Evolutionary conservation across 371 early-diverging fungal genomes (phyloP).

Genomic region (Synchytrium microbalum): DNA sequence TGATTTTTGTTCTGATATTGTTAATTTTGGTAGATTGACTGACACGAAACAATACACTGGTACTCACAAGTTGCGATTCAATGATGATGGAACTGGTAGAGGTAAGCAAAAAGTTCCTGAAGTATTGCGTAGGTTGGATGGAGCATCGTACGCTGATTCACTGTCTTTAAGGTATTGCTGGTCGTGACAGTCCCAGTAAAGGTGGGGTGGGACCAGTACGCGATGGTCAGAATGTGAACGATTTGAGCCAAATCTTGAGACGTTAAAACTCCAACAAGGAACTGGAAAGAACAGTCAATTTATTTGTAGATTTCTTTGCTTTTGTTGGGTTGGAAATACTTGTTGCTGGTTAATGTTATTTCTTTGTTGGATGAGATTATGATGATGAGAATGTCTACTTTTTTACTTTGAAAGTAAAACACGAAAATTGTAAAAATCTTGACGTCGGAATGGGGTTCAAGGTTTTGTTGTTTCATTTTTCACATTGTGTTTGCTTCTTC

Average conservation of each 20-base stretch:
- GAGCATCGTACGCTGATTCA: too few relatives aligned
- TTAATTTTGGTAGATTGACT: conserved; percentile 26
- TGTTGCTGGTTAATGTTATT: neutral
- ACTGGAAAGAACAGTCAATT: neutral
- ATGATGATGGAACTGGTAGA: conserved; percentile 35
- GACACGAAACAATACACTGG: conserved; percentile 39
- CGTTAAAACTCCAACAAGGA: neutral
- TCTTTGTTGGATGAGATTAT: too few relatives aligned
- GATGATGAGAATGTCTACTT: too few relatives aligned
- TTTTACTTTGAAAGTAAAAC: too few relatives aligned
- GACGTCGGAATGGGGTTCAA: too few relatives aligned
- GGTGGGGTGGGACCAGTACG: neutral
- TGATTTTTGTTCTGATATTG: neutral
- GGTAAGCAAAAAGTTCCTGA: conserved; percentile 31
- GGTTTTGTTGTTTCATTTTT: too few relatives aligned
- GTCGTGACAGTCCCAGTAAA: conserved; percentile 15
- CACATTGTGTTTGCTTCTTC: too few relatives aligned
- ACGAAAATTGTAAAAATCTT: neutral
- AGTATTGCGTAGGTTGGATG: too few relatives aligned
- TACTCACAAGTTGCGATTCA: conserved; percentile 39
- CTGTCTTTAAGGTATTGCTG: conserved; percentile 8
- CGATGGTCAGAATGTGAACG: neutral
- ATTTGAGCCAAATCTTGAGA: neutral
- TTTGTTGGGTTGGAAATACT: neutral
- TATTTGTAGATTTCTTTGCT: neutral